Conservation (phyloP, 331 rosid genomes). For the Prunus yedoensis region DNA sequence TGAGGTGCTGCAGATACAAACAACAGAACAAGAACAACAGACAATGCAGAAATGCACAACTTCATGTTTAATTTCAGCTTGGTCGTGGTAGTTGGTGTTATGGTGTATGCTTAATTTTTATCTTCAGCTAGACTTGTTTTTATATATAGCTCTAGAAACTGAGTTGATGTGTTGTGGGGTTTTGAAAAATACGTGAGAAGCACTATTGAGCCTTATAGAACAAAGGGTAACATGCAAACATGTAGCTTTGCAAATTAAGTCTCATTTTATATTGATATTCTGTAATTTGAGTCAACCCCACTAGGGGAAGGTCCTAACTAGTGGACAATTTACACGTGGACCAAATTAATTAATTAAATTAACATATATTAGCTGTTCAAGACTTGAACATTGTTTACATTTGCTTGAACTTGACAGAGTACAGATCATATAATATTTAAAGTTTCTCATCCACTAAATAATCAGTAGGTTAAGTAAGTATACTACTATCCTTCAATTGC, state of each 20-base stretch:
- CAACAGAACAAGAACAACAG: constrained; percentile 29
- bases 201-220: constrained; percentile 26
- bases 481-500: not conserved
- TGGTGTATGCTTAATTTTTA: not conserved
- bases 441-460: not conserved
- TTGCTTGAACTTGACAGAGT: not conserved
- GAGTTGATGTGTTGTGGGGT: not conserved
- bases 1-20: not conserved
- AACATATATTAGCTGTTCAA: too few species aligned
- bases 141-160: constrained; percentile 1
- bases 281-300: not conserved
- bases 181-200: constrained; percentile 40
- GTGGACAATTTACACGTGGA: too few species aligned
- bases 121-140: not conserved
- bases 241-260: constrained; percentile 27
- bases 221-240: constrained; percentile 41
- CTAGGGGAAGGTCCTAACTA: not conserved
- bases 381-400: too few species aligned
- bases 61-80: constrained; percentile 37
- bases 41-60: constrained; percentile 15
- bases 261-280: not conserved
- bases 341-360: too few species aligned
- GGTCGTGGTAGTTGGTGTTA: not conserved
- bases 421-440: not conserved
- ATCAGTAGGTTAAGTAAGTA: too few species aligned